Evolutionary conservation across 2,329 filamentous ascomycete species (phyloP).

Genomic region (Falciphora oryzae): DNA sequence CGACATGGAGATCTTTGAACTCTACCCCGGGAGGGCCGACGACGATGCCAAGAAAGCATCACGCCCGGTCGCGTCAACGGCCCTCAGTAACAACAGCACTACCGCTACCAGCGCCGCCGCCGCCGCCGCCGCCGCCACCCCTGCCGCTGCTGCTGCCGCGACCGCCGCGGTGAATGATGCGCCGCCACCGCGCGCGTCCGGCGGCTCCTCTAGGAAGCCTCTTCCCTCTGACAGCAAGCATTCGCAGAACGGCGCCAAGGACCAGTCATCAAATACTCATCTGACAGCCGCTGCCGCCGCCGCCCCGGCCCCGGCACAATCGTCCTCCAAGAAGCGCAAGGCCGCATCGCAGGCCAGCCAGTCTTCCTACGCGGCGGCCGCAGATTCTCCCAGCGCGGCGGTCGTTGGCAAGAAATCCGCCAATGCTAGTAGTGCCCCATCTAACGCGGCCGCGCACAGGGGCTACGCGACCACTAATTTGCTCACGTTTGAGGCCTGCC

Average conservation of each 20-base stretch:
- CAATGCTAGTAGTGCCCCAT: slow-evolving; percentile 4
- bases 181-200: slow-evolving; percentile 17
- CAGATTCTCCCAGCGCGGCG: slow-evolving; percentile 4
- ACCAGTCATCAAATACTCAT: slow-evolving; percentile 17
- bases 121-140: slow-evolving; percentile 33
- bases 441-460: slow-evolving; percentile 14
- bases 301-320: slow-evolving; percentile 37
- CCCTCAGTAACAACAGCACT: slow-evolving; percentile 21
- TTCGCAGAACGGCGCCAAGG: slow-evolving; percentile 31
- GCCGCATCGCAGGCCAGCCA: slow-evolving; percentile 43
- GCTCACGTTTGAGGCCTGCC: slow-evolving; percentile 75
- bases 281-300: background rate
- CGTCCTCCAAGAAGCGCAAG: slow-evolving; percentile 78
- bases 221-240: slow-evolving; percentile 31
- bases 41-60: slow-evolving; percentile 52
- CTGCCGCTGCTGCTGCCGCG: slow-evolving; percentile 13
- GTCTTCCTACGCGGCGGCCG: slow-evolving; percentile 19
- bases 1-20: slow-evolving; percentile 80
- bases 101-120: slow-evolving; percentile 6
- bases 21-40: slow-evolving; percentile 49
- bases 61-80: slow-evolving; percentile 25
- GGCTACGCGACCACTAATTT: slow-evolving; percentile 69
- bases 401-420: slow-evolving; percentile 1
- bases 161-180: slow-evolving; percentile 17
- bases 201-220: slow-evolving; percentile 23